These are phyloP conservation scores for Anthracocystis panici-leucophaei DNA, from an alignment of 1,284 basidiomycete species.

Conservation along the genomic window DNA sequence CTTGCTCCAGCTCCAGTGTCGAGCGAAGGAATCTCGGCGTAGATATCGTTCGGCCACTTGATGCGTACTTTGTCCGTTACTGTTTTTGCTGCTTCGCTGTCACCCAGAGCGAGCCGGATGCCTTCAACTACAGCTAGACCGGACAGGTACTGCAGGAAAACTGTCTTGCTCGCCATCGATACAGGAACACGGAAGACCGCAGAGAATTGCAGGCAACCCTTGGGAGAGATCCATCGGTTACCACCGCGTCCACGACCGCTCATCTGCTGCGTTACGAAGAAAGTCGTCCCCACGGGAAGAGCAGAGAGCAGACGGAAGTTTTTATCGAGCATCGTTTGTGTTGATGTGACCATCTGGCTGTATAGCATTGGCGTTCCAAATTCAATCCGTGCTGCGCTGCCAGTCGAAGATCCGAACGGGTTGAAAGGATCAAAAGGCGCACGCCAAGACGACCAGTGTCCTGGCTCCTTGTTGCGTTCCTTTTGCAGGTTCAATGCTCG, in stretches of 20 bases:
- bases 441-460: slow-evolving; percentile 40
- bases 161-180: slow-evolving; percentile 79
- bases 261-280: slow-evolving; percentile 87
- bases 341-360: slow-evolving; percentile 89
- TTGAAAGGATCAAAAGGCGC: slow-evolving; percentile 41
- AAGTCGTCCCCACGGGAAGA: slow-evolving; percentile 82
- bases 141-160: slow-evolving; percentile 96
- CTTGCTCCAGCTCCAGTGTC: slow-evolving; percentile 68
- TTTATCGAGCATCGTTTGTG: slow-evolving; percentile 92
- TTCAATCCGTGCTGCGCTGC: neutral
- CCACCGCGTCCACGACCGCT: slow-evolving; percentile 87
- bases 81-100: slow-evolving; percentile 72
- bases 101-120: slow-evolving; percentile 73
- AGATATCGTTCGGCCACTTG: slow-evolving; percentile 99
- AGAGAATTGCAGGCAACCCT: slow-evolving; percentile 89
- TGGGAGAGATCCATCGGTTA: slow-evolving; percentile 93
- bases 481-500: slow-evolving; percentile 21
- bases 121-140: slow-evolving; percentile 90
- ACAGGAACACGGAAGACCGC: slow-evolving; percentile 77
- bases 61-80: slow-evolving; percentile 76
- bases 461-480: slow-evolving; percentile 13
- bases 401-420: slow-evolving; percentile 18
- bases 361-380: slow-evolving; percentile 84
- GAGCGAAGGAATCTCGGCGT: slow-evolving; percentile 75
- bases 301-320: slow-evolving; percentile 80